Base-by-base conservation (phyloP, 345 rosid genomes). In the Citrus trifoliata region DNA sequence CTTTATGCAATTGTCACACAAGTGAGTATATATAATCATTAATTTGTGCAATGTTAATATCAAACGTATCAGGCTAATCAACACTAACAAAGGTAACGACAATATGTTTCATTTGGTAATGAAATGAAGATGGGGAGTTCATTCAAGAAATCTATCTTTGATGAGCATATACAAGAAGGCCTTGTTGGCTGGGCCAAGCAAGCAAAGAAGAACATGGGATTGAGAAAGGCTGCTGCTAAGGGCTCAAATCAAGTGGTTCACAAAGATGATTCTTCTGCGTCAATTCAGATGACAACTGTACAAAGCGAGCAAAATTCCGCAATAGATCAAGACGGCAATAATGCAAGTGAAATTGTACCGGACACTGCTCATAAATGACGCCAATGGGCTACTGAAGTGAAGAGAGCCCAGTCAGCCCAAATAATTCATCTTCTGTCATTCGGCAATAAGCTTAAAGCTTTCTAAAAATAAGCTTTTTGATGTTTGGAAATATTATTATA, bases 71-170 rank as follows among this genome's bases (percentile, higher is more conserved):
- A 24, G 19, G 27, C 9, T 24, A 40, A 19, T 16, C 58, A 53
- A 37, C 13, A 46, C 69, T 70, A 16, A 48, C 73, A 70, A 46
- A 48, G 18, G 42, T 27, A 7, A 46, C 33, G 33, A 4, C 24
- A 19, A 2, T 16, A 13, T 46, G 25, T 66, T 40, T 10, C 4
- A 13, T 58, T 35, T 58, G 53, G 4, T 37, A 13, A 4, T 24
- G 24, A 73, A 59, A 75, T 76, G 79, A 79, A 95, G 98, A 95
- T 95, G 99, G 98, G 98, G 76, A 92, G 88, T 85, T 89, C 92
- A 37, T 92, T 78, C 80, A 91, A 92, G 82, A 89, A 86, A 71
- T 90, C 85, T 32, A 89, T 95, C 80, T 93, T 95, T 76, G 93
- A 91, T 28, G 98, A 95, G 8, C 85, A 93, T 70, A 69, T 86